Base-by-base conservation (phyloP, 179 eudicot species). In the Corrigiola litoralis region DNA sequence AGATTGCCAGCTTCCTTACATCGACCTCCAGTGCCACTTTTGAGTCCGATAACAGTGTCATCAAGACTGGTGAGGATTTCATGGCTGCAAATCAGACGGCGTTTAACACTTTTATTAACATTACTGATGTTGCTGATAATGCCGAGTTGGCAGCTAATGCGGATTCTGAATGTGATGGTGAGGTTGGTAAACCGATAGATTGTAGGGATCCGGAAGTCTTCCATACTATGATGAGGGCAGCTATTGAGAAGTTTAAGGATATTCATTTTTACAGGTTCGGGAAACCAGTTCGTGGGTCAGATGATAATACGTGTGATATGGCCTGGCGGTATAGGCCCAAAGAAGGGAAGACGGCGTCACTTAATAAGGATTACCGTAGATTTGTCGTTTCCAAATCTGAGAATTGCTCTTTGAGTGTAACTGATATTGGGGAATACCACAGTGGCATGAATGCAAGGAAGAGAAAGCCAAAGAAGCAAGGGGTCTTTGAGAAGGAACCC, bases 251-350 rank as follows among this genome's bases (percentile, higher is more conserved):
- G 63, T 94, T 86, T 27, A 84, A 77, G 77, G 99, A 94, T 54
- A 83, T 84, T 16, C 96, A 90, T 61, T 94, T 94, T 47, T 86
- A 87, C 41, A 71, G 89, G 55, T 94, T 94, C 56, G 97, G 99
- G 42, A 94, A 94, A 73, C 83, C 96, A 1, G 83, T 90, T 27
- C 77, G 67, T 24, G 99, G 99, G 45, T 62, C 74, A 0, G 79
- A 88, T 46, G 97, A 85, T 47, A 68, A 59, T 46, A 82, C 77
- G 14, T 94, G 99, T 75, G 97, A 90, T 65, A 94, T 90, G 99
- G 98, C 95, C 1, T 92, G 97, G 97, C 67, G 99, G 70, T 94
- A 84, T 74, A 86, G 97, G 77, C 99, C 99, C 33, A 90, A 81
- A 73, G 96, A 90, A 66, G 95, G 92, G 66, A 89, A 89, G 75